These are phyloP conservation scores for Aspergillus fumigatus DNA, from an alignment of 2,329 filamentous ascomycete species.

Conservation along the genomic window DNA sequence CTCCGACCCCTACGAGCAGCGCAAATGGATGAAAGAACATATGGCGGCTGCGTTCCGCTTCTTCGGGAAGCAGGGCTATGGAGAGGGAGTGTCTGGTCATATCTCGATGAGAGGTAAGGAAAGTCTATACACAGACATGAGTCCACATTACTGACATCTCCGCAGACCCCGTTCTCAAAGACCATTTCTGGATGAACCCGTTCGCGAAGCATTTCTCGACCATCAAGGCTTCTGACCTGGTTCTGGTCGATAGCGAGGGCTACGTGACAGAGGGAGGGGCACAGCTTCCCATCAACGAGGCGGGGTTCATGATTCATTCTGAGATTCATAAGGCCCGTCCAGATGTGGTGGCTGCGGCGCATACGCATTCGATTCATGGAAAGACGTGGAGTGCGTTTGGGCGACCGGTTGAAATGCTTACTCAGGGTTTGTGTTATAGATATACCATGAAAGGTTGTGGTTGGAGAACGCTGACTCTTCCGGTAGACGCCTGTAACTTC, in stretches of 20 bases:
- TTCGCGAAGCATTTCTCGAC: constrained; percentile 38
- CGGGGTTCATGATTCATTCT: constrained; percentile 58
- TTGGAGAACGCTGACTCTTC: background rate
- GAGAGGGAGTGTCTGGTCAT: constrained; percentile 40
- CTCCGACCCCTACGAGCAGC: constrained; percentile 40
- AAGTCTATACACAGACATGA: background rate
- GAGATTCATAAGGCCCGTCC: constrained; percentile 56
- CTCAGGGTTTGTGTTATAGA: constrained; percentile 46
- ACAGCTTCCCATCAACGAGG: constrained; percentile 37
- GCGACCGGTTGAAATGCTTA: constrained; percentile 54
- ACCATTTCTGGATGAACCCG: constrained; percentile 40
- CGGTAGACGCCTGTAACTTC: constrained; percentile 35
- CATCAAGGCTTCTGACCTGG: constrained; percentile 40
- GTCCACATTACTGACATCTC: background rate
- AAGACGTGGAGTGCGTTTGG: constrained; percentile 61
- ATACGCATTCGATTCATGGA: constrained; percentile 56
- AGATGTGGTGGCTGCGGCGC: constrained; percentile 55
- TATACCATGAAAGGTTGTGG: background rate
- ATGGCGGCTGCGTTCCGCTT: constrained; percentile 41
- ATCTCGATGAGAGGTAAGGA: constrained; percentile 36
- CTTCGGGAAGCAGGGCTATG: constrained; percentile 39
- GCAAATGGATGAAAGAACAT: constrained; percentile 51
- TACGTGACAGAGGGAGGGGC: constrained; percentile 39
- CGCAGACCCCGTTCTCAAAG: constrained; percentile 33
- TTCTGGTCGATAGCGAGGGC: constrained; percentile 37